Evolutionary conservation across 2,329 filamentous ascomycete genomes (phyloP).

Genomic region (Arachnopeziza araneosa): DNA sequence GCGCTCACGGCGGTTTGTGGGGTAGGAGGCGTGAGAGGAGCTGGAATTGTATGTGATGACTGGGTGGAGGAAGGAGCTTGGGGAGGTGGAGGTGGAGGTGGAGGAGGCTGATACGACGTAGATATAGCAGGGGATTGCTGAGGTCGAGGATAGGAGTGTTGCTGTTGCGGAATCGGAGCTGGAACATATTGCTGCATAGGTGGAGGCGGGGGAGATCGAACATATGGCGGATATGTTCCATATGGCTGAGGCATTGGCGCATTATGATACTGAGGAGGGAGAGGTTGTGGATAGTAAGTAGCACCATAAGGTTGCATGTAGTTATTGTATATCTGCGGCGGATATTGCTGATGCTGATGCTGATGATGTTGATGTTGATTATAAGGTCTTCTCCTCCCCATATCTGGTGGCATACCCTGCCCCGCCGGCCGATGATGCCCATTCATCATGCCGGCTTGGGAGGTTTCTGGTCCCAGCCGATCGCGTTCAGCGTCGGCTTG

Average conservation of each 20-base stretch:
- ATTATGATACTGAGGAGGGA: slow-evolving; percentile 54
- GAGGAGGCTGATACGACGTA: slow-evolving; percentile 49
- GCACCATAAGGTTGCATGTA: slow-evolving; percentile 47
- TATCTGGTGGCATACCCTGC: slow-evolving; percentile 44
- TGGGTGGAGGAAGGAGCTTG: slow-evolving; percentile 35
- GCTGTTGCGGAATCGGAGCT: slow-evolving; percentile 31
- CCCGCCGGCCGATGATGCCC: slow-evolving; percentile 72
- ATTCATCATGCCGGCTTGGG: slow-evolving; percentile 72
- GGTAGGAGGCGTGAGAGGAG: slow-evolving; percentile 39
- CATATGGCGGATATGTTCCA: slow-evolving; percentile 36
- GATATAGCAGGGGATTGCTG: slow-evolving; percentile 48
- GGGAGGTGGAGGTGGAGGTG: slow-evolving; percentile 31
- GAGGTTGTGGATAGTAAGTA: slow-evolving; percentile 49
- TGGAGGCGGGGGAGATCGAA: slow-evolving; percentile 43
- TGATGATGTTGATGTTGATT: slow-evolving; percentile 33
- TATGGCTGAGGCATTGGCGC: slow-evolving; percentile 43
- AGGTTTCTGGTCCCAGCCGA: slow-evolving; percentile 21
- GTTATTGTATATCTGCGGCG: slow-evolving; percentile 42
- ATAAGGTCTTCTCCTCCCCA: slow-evolving; percentile 28
- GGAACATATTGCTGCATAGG: slow-evolving; percentile 49
- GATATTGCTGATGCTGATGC: slow-evolving; percentile 34
- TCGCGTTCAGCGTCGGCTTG: slow-evolving; percentile 21
- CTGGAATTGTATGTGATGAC: slow-evolving; percentile 24
- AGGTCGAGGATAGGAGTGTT: slow-evolving; percentile 39
- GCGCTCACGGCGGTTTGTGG: slow-evolving; percentile 33